These are phyloP conservation scores for Saccharomyces jurei DNA, from an alignment of 805 yeast genomes.

Conservation along the genomic window DNA sequence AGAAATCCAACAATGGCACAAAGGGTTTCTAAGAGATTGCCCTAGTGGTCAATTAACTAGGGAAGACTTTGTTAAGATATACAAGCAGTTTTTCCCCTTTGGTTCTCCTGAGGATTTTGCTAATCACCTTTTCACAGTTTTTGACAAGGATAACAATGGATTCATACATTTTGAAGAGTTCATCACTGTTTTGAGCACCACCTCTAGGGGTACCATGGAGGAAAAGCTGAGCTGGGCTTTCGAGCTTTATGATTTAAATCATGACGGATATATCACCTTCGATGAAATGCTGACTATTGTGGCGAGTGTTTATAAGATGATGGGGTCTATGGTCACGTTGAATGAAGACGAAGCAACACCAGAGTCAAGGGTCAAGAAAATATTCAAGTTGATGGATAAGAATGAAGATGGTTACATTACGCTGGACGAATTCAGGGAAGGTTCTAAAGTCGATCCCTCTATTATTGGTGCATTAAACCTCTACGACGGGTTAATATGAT, in stretches of 20 bases:
- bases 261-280: slow-evolving; percentile 66
- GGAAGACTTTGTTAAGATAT: slow-evolving; percentile 83
- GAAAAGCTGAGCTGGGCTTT: slow-evolving; percentile 89
- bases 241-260: slow-evolving; percentile 74
- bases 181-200: slow-evolving; percentile 75
- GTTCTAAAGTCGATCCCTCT: slow-evolving; percentile 70
- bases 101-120: slow-evolving; percentile 94
- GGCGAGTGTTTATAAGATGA: slow-evolving; percentile 84
- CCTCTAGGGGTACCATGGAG: slow-evolving; percentile 76
- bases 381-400: slow-evolving; percentile 67
- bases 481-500: slow-evolving; percentile 69
- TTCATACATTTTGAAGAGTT: slow-evolving; percentile 87
- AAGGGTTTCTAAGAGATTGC: slow-evolving; percentile 89
- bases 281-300: slow-evolving; percentile 76
- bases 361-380: slow-evolving; percentile 73
- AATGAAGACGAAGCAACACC: slow-evolving; percentile 91
- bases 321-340: slow-evolving; percentile 85
- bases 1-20: slow-evolving; percentile 97
- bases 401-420: slow-evolving; percentile 61
- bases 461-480: slow-evolving; percentile 68
- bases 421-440: slow-evolving; percentile 77
- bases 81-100: slow-evolving; percentile 95
- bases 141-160: slow-evolving; percentile 75
- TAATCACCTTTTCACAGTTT: slow-evolving; percentile 77
- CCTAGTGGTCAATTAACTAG: slow-evolving; percentile 82